These are phyloP conservation scores for Ophiostoma novo-ulmi DNA, from an alignment of 2,329 filamentous ascomycete species.

Conservation along the genomic window DNA sequence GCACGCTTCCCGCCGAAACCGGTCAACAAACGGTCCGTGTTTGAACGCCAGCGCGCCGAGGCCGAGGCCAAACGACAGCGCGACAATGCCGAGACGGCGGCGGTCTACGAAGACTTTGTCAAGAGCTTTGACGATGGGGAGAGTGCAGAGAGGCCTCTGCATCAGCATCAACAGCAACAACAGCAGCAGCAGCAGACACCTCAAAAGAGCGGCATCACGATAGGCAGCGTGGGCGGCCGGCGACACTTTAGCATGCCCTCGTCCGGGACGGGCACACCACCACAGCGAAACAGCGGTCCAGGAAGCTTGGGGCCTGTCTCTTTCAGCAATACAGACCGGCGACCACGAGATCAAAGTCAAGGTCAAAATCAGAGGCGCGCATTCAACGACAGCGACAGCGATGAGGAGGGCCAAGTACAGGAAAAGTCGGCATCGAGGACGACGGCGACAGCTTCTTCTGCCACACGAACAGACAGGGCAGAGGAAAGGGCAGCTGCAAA, in stretches of 20 bases:
- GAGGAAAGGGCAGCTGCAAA: conserved; percentile 57
- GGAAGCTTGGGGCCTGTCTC: conserved; percentile 49
- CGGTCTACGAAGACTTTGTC: conserved; percentile 80
- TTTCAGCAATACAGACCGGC: neutral
- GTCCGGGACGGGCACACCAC: conserved; percentile 39
- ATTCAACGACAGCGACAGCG: conserved; percentile 29
- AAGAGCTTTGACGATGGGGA: conserved; percentile 68
- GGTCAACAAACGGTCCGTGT: conserved; percentile 68
- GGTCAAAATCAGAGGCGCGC: neutral
- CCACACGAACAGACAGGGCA: conserved; percentile 42
- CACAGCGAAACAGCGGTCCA: conserved; percentile 51
- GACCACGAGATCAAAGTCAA: neutral
- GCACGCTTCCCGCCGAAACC: conserved; percentile 35
- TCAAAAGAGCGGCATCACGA: conserved; percentile 29
- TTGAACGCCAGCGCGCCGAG: conserved; percentile 83
- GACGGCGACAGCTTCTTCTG: conserved; percentile 17
- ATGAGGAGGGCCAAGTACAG: neutral
- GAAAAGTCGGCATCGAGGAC: neutral
- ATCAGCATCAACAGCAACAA: conserved; percentile 33
- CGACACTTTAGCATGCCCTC: conserved; percentile 60
- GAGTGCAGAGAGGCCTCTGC: conserved; percentile 21
- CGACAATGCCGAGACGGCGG: conserved; percentile 81
- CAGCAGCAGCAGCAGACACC: conserved; percentile 25
- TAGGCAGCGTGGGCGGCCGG: conserved; percentile 39
- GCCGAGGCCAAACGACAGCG: conserved; percentile 80